phyloP scores from a whole-genome alignment of 768 basidiomycete species.

The Roridomyces roridus region DNA sequence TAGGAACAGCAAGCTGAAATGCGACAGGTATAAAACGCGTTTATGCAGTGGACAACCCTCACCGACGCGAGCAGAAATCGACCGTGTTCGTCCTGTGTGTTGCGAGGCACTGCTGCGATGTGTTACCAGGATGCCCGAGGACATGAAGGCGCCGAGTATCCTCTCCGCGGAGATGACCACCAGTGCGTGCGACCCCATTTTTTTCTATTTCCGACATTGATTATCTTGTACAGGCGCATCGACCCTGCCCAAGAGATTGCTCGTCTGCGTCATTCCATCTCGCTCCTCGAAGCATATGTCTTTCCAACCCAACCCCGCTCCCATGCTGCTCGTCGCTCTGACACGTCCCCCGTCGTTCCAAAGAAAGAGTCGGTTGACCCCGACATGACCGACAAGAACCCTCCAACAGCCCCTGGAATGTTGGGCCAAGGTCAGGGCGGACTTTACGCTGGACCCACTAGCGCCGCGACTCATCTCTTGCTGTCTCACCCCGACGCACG shows the following conservation, averaged over 20 bases:
- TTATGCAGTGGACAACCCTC: background rate
- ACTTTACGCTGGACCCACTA: conserved; percentile 81
- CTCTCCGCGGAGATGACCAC: conserved; percentile 65
- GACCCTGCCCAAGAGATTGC: conserved; percentile 74
- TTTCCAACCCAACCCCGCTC: conserved; percentile 48
- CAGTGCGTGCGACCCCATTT: conserved; percentile 47
- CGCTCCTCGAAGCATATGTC: conserved; percentile 68
- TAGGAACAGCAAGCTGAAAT: conserved; percentile 87
- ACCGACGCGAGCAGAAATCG: conserved; percentile 62
- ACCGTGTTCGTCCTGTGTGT: conserved; percentile 88
- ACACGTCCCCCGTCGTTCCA: conserved; percentile 44
- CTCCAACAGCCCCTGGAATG: conserved; percentile 63
- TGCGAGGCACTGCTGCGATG: conserved; percentile 82
- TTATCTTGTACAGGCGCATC: conserved; percentile 42
- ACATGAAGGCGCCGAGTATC: conserved; percentile 59
- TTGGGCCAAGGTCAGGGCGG: conserved; percentile 71
- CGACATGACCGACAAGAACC: conserved; percentile 50
- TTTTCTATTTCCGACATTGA: conserved; percentile 19
- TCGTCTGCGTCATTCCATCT: conserved; percentile 70
- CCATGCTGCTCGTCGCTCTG: conserved; percentile 41
- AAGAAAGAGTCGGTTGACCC: conserved; percentile 62
- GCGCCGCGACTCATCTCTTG: conserved; percentile 71
- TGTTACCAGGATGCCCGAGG: conserved; percentile 82
- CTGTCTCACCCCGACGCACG: conserved; percentile 45
- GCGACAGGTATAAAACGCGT: conserved; percentile 62